Conservation (phyloP, 495 filamentous ascomycete species). For the Hypoxylon subgilvum region DNA sequence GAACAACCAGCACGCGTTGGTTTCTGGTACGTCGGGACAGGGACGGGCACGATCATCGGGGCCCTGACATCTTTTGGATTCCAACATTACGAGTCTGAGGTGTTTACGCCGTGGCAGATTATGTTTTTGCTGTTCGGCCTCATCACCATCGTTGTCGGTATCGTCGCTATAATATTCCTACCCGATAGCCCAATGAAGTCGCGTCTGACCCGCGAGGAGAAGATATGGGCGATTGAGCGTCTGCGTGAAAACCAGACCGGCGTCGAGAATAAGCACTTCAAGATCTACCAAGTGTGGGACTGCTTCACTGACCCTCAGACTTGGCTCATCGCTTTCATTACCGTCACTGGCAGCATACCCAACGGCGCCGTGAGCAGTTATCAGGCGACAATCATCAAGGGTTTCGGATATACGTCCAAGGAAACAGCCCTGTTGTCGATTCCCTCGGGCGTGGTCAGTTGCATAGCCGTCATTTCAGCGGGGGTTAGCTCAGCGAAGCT, state of each 20-base stretch:
- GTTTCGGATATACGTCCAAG: constrained; percentile 51
- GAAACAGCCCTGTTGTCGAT: constrained; percentile 37
- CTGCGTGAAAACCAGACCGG: constrained; percentile 68
- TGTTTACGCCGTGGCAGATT: constrained; percentile 49
- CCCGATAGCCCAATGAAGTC: constrained; percentile 58
- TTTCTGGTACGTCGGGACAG: constrained; percentile 41
- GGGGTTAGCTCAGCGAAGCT: constrained; percentile 18
- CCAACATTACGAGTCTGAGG: constrained; percentile 29
- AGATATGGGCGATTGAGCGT: constrained; percentile 61
- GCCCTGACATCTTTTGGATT: constrained; percentile 35
- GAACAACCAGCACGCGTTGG: constrained; percentile 44
- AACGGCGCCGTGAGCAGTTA: constrained; percentile 33
- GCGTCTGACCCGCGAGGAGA: constrained; percentile 54
- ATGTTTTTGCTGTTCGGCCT: constrained; percentile 52
- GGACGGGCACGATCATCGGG: constrained; percentile 33
- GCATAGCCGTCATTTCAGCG: constrained; percentile 20
- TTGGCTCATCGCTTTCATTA: constrained; percentile 42
- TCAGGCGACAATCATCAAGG: constrained; percentile 50
- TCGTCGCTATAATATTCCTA: constrained; percentile 42
- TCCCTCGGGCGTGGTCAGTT: constrained; percentile 23
- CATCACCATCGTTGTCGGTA: constrained; percentile 45
- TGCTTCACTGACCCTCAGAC: constrained; percentile 63
- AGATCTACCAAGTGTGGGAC: constrained; percentile 64
- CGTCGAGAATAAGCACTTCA: constrained; percentile 71
- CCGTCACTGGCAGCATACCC: constrained; percentile 23